A percentile compares a stretch with the other conserved stretches of the same genome.
Evolutionary conservation across 495 filamentous ascomycete genomes (phyloP).

Genomic region (Penicillium dipodomyicola): DNA sequence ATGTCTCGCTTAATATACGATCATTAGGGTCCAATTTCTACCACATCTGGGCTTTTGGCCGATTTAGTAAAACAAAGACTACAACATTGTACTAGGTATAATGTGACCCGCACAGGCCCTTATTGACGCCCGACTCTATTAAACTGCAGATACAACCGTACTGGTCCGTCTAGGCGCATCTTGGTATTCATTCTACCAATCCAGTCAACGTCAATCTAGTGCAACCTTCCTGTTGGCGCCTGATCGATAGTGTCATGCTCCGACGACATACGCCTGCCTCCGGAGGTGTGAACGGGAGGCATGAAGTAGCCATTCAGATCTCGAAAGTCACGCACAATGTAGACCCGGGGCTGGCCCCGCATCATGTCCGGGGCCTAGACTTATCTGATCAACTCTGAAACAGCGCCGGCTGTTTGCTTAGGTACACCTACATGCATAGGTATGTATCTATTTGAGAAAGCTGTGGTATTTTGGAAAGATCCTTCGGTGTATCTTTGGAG

Average conservation of each 20-base stretch:
- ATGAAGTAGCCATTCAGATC: not conserved
- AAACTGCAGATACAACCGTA: not conserved
- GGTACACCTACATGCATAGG: not conserved
- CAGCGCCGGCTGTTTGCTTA: not conserved
- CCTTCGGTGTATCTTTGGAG: not conserved
- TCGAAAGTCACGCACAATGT: constrained; percentile 1
- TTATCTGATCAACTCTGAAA: constrained; percentile 14
- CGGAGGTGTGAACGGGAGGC: not conserved
- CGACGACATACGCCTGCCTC: not conserved
- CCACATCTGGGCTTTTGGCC: not conserved
- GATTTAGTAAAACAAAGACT: not conserved
- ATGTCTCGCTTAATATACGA: not conserved
- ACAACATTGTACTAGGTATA: not conserved
- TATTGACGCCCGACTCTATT: not conserved
- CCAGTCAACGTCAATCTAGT: not conserved
- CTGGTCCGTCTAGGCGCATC: not conserved
- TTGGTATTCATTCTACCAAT: not conserved
- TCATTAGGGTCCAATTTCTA: not conserved
- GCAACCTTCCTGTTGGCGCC: not conserved
- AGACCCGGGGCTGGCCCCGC: constrained; percentile 11
- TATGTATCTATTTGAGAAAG: not conserved
- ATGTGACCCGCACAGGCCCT: not conserved
- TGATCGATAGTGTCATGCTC: constrained; percentile 3
- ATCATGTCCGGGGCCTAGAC: constrained; percentile 3
- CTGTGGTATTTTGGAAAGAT: not conserved